A percentile compares a stretch with the other conserved stretches of the same genome.
Evolutionary conservation across 1,139 yeast genomes (phyloP).

Genomic region (Magnusiomyces suaveolens): DNA sequence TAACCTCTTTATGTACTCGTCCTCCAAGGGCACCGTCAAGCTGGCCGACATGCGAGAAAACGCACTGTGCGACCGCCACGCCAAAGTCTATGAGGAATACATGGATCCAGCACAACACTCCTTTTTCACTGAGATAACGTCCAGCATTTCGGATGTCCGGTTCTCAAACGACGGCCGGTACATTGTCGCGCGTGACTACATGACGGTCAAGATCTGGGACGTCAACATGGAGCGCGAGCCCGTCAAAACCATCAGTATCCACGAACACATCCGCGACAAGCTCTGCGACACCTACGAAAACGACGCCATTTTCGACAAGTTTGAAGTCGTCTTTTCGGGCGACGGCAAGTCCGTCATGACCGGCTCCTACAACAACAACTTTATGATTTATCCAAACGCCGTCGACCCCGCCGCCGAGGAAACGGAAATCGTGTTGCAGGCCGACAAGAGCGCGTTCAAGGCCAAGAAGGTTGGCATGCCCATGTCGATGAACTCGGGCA

Average conservation of each 20-base stretch:
- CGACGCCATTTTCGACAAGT: constrained; percentile 96
- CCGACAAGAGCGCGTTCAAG: constrained; percentile 96
- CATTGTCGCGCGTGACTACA: constrained; percentile 90
- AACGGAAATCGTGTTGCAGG: constrained; percentile 78
- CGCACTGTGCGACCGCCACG: constrained; percentile 85
- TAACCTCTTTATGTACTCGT: constrained; percentile 92
- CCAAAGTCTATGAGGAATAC: constrained; percentile 83
- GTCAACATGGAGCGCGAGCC: constrained; percentile 95
- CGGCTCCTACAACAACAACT: constrained; percentile 93
- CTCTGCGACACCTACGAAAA: constrained; percentile 96
- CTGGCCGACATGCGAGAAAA: constrained; percentile 94
- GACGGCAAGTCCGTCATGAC: constrained; percentile 91
- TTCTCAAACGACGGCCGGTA: constrained; percentile 89
- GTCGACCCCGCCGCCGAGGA: constrained; percentile 46
- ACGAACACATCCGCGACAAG: constrained; percentile 87
- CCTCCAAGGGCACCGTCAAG: constrained; percentile 91
- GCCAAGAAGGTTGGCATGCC: constrained; percentile 51
- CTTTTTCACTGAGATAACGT: constrained; percentile 94
- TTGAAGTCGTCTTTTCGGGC: constrained; percentile 91
- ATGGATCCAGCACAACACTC: constrained; percentile 89
- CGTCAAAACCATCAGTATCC: constrained; percentile 85
- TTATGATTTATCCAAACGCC: constrained; percentile 88
- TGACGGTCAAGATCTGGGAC: constrained; percentile 98
- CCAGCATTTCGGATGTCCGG: constrained; percentile 87
- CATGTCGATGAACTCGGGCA: constrained; percentile 23